A percentile compares a stretch with the other conserved stretches of the same genome.
Evolutionary conservation across 495 filamentous ascomycete genomes (phyloP).

Genomic region (Aspergillus egyptiacus): DNA sequence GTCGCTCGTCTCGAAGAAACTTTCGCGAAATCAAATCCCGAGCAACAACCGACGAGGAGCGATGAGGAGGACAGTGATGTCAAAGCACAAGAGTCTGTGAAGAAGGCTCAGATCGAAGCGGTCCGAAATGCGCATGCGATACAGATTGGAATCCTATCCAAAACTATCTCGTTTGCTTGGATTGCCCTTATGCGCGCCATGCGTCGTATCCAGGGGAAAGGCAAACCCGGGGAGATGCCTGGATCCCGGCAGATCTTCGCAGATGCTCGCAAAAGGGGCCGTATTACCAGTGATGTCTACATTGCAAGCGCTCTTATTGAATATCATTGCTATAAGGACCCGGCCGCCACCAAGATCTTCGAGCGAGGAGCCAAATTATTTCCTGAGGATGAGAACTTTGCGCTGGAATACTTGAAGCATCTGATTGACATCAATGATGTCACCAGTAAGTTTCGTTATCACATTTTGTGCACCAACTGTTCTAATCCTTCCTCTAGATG

Average conservation of each 20-base stretch:
- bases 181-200: constrained; percentile 90
- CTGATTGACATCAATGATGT: constrained; percentile 84
- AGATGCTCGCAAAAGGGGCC: constrained; percentile 77
- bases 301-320: constrained; percentile 87
- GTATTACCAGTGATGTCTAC: constrained; percentile 89
- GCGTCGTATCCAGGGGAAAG: constrained; percentile 91
- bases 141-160: constrained; percentile 66
- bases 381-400: constrained; percentile 84
- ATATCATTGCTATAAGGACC: constrained; percentile 91
- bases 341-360: constrained; percentile 86
- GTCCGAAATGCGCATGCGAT: constrained; percentile 63
- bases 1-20: constrained; percentile 65
- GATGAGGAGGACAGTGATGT: constrained; percentile 61
- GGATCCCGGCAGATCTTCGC: constrained; percentile 81
- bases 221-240: constrained; percentile 59
- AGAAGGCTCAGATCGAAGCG: constrained; percentile 60
- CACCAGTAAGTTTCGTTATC: constrained; percentile 62
- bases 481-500: constrained; percentile 65
- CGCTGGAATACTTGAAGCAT: constrained; percentile 91
- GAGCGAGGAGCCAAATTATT: constrained; percentile 89
- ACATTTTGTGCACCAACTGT: constrained; percentile 16
- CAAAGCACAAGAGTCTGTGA: constrained; percentile 47
- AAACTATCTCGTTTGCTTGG: constrained; percentile 84
- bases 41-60: constrained; percentile 45
- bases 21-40: constrained; percentile 31